phyloP scores from a whole-genome alignment of 768 basidiomycete genomes.

The Pholiota conissans region DNA sequence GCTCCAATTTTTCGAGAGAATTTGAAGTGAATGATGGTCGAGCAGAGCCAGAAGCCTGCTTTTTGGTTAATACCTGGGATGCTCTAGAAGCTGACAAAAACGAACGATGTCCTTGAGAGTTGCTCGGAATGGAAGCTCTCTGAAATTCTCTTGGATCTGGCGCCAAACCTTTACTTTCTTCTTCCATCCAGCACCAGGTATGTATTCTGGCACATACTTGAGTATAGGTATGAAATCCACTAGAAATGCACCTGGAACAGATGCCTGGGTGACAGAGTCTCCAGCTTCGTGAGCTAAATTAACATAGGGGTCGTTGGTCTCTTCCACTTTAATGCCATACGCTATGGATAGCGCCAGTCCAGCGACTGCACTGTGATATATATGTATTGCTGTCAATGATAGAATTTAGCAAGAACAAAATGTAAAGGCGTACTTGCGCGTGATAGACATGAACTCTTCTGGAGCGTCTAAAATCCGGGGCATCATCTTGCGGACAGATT shows the following conservation, averaged over 20 bases:
- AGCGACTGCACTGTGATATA: slow-evolving; percentile 34
- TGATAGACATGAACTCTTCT: slow-evolving; percentile 34
- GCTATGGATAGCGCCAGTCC: slow-evolving; percentile 40
- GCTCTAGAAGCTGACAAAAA: background rate
- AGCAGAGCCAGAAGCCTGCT: slow-evolving; percentile 19
- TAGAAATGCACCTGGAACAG: slow-evolving; percentile 42
- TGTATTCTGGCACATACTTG: slow-evolving; percentile 52
- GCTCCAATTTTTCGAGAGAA: slow-evolving; percentile 21
- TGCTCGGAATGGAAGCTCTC: slow-evolving; percentile 34
- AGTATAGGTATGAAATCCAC: slow-evolving; percentile 43
- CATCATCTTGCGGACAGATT: slow-evolving; percentile 31
- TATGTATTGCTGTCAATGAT: background rate
- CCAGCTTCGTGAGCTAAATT: slow-evolving; percentile 38
- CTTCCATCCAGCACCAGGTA: slow-evolving; percentile 62
- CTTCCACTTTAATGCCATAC: slow-evolving; percentile 45
- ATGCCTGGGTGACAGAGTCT: slow-evolving; percentile 30
- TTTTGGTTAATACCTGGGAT: background rate
- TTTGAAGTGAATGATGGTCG: slow-evolving; percentile 24
- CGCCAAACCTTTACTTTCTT: slow-evolving; percentile 48
- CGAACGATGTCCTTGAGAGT: slow-evolving; percentile 27
- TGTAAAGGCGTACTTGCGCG: slow-evolving; percentile 34
- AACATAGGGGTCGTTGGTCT: slow-evolving; percentile 44
- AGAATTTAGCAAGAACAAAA: background rate
- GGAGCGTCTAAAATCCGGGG: slow-evolving; percentile 31
- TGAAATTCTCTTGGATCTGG: slow-evolving; percentile 32